phyloP scores from a whole-genome alignment of 2,329 filamentous ascomycete genomes.

The Aspergillus pseudoterreus region DNA sequence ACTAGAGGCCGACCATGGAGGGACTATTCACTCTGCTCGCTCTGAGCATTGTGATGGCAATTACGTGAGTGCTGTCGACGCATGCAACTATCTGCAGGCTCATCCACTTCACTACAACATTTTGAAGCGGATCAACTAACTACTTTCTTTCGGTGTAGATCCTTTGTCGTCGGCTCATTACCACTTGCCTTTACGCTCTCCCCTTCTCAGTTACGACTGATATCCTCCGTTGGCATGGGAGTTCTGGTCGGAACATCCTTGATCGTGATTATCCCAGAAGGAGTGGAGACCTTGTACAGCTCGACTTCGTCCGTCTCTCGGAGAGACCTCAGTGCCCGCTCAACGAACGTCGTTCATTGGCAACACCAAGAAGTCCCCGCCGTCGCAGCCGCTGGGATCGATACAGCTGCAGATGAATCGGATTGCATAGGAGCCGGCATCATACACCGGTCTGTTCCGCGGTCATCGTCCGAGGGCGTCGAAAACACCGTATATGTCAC shows the following conservation, averaged over 20 bases:
- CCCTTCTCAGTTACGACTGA: constrained; percentile 77
- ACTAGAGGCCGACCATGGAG: constrained; percentile 50
- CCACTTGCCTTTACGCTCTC: constrained; percentile 86
- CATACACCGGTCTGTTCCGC: background rate
- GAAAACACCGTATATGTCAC: constrained; percentile 18
- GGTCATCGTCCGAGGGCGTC: background rate
- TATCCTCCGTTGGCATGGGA: constrained; percentile 89
- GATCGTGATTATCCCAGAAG: constrained; percentile 96
- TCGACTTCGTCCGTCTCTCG: constrained; percentile 35
- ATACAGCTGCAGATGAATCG: background rate
- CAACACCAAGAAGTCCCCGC: constrained; percentile 20
- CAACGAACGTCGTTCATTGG: constrained; percentile 26
- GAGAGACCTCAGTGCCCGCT: constrained; percentile 30
- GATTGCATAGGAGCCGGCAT: background rate
- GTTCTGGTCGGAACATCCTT: constrained; percentile 92
- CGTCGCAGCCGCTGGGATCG: constrained; percentile 8
- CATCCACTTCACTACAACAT: background rate
- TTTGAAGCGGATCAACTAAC: constrained; percentile 8
- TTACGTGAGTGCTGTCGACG: constrained; percentile 48
- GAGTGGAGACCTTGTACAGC: constrained; percentile 81
- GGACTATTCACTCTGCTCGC: constrained; percentile 63
- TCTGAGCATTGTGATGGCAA: constrained; percentile 63
- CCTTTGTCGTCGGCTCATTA: constrained; percentile 86
- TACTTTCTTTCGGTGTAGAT: constrained; percentile 52
- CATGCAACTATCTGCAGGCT: background rate